Percentiles rank a stretch among this genome's conserved stretches.
Evolutionary conservation across 176 grass and related monocot species (phyloP).

Genomic region (Avena sativa): DNA sequence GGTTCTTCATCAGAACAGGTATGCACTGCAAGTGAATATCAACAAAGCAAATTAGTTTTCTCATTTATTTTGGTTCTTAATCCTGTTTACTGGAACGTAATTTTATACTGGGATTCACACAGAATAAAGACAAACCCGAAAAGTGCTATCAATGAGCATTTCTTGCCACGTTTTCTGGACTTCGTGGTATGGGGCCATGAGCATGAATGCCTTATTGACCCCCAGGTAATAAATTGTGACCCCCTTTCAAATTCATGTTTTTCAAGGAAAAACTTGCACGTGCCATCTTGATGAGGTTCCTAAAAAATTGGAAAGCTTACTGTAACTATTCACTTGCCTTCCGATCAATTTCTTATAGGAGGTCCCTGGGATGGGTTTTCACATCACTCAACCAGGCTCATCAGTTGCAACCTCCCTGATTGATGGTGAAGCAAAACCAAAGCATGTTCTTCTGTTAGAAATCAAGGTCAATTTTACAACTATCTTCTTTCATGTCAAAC

Average conservation of each 20-base stretch:
- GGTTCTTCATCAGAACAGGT: slow-evolving; percentile 99
- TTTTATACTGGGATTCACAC: slow-evolving; percentile 31
- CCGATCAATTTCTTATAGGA: slow-evolving; percentile 54
- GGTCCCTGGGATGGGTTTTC: slow-evolving; percentile 95
- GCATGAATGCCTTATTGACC: slow-evolving; percentile 95
- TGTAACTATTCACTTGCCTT: slow-evolving; percentile 5
- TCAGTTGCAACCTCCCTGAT: slow-evolving; percentile 93
- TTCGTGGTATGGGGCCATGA: slow-evolving; percentile 97
- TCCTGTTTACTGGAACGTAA: slow-evolving; percentile 24
- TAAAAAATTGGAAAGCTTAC: not conserved
- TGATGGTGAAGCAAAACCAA: slow-evolving; percentile 96
- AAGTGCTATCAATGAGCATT: slow-evolving; percentile 95
- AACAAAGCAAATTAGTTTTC: not conserved
- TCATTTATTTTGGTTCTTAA: slow-evolving; percentile 13
- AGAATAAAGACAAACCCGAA: slow-evolving; percentile 97
- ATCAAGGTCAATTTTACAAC: slow-evolving; percentile 67
- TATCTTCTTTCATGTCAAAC: slow-evolving; percentile 33
- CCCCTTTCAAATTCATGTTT: not conserved
- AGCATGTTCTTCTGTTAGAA: slow-evolving; percentile 93
- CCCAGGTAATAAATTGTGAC: slow-evolving; percentile 62
- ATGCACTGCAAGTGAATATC: not conserved
- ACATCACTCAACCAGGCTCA: slow-evolving; percentile 95
- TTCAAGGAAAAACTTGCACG: not conserved
- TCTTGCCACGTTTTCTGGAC: slow-evolving; percentile 89
- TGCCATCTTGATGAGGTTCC: not conserved